phyloP scores from a whole-genome alignment of 2,329 filamentous ascomycete species.

The Xylaria hypoxylon region DNA sequence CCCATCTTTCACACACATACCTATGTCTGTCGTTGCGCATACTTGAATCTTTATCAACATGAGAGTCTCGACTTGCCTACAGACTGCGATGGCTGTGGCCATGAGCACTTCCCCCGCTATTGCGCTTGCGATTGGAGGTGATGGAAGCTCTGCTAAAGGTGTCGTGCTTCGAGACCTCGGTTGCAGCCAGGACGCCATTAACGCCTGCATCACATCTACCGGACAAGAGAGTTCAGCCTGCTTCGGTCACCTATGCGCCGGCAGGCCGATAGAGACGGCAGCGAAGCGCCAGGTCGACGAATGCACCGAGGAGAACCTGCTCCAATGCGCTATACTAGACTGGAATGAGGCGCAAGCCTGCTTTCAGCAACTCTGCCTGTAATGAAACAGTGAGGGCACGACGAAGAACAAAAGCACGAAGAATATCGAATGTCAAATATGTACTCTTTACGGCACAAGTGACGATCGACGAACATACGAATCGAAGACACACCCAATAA shows the following conservation, averaged over 20 bases:
- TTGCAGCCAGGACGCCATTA: slow-evolving; percentile 25
- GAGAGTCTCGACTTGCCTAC: slow-evolving; percentile 25
- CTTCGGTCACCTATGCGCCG: slow-evolving; percentile 43
- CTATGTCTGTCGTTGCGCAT: slow-evolving; percentile 18
- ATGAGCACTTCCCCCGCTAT: slow-evolving; percentile 17
- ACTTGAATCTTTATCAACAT: slow-evolving; percentile 23
- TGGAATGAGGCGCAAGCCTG: slow-evolving; percentile 45
- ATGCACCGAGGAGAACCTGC: slow-evolving; percentile 47
- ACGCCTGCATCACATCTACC: slow-evolving; percentile 25
- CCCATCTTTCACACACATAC: slow-evolving; percentile 19
- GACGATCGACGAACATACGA: slow-evolving; percentile 8
- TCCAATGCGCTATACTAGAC: slow-evolving; percentile 44
- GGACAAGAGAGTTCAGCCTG: slow-evolving; percentile 34
- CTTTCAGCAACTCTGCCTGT: slow-evolving; percentile 45
- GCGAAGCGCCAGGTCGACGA: slow-evolving; percentile 43
- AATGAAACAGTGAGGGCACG: neutral
- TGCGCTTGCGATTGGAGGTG: slow-evolving; percentile 23
- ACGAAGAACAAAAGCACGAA: slow-evolving; percentile 5
- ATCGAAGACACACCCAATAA: neutral
- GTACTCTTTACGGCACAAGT: neutral
- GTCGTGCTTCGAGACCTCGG: slow-evolving; percentile 18
- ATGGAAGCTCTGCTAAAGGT: neutral
- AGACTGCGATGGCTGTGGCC: slow-evolving; percentile 19
- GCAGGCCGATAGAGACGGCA: slow-evolving; percentile 26
- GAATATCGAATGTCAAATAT: neutral